Base-by-base conservation (phyloP, 306 rosid species). In the Oxytropis ochrocephala region DNA sequence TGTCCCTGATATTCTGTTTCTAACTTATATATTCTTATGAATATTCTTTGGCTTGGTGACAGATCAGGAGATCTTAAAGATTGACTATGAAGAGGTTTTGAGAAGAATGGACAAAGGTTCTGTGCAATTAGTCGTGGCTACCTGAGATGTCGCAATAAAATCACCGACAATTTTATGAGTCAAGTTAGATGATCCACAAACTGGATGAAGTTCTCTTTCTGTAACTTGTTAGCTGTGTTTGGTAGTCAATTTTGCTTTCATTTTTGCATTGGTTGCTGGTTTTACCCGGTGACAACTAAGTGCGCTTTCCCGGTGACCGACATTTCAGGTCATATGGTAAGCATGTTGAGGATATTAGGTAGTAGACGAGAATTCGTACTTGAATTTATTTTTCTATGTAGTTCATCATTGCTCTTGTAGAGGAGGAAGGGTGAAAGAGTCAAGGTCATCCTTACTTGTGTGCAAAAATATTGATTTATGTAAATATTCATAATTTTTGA, bases 61-160 rank as follows among this genome's bases (percentile, higher is more conserved):
- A 86, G 91, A 79, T 39, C 77, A 79, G 83, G 70, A 32, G 50
- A 84, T 41, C 32, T 30, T 38, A 86, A 79, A 69, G 86, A 84
- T 64, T 72, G 78, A 21, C 74, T 62, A 7, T 79, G 76, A 81
- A 80, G 80, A 69, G 67, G 24, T 76, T 74, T 76, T 78, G 80
- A 72, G 62, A 62, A 54, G 47, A 48, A 14, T 36, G 11, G 11
- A 60, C 49, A 60, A 38, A 60, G 21, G 50, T 48, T 6, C 4
- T 62, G 32, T 46, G 19, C 35, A 18, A 64, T 52, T 19, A 24
- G n/a, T 53, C 11, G 9, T 38, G 12, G 19, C 41, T 67, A 36
- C 72, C 41, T 32, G 51, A 69, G 75, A 76, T 46, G 11, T 63
- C 33, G 24, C 46, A 32, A 72, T 9, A 43, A 53, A 56, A 43